Evolutionary conservation across 257 asterid genomes (phyloP), one percentile per base, ranked within the genome.

Genomic region (Lycium ferocissimum): DNA sequence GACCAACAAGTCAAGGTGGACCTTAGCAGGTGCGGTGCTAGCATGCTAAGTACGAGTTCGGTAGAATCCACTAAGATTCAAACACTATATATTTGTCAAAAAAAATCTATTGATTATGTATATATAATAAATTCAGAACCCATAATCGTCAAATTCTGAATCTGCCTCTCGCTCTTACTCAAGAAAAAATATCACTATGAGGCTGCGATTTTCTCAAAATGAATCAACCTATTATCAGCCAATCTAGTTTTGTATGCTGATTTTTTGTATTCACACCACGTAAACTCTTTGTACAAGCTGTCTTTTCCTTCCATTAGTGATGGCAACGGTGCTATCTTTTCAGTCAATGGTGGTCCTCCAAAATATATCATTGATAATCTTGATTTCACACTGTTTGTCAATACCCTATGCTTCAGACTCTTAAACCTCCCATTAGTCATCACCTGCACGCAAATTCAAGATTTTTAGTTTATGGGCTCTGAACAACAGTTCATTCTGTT

Each of bases 281-380:
- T 84, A 84, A 84, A 79, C 35, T 84, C 87, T 40, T 75, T 65
- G 84, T 79, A 79, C 15, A 84, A 63, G n/a, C 84, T 84, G 13
- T 84, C 84, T 56, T 63, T 7, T 11, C 72, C 87, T 58, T 76
- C 83, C 70, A 51, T 51, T 49, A 84, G 54, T 51, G 87, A 76
- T 20, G 87, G 80, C 84, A 84, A 62, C 6, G 87, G 87, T 22
- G 84, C 87, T 62, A 84, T 84, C 1, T 63, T 84, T 58, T 79
- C 84, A 11, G 11, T 84, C 84, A 84, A 79, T 14, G 87, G 87
- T 38, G 87, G 87, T 12, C 87, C 87, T 63, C 87, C 87, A 49
- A 84, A 84, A 20, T 63, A 84, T 22, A 84, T 84, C 87, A 79
- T 84, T 79, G 87, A 84, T 37, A 84, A 1, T 37, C 87, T 84